Conservation (phyloP, 495 filamentous ascomycete genomes). For the Rusavskia elegans region DNA sequence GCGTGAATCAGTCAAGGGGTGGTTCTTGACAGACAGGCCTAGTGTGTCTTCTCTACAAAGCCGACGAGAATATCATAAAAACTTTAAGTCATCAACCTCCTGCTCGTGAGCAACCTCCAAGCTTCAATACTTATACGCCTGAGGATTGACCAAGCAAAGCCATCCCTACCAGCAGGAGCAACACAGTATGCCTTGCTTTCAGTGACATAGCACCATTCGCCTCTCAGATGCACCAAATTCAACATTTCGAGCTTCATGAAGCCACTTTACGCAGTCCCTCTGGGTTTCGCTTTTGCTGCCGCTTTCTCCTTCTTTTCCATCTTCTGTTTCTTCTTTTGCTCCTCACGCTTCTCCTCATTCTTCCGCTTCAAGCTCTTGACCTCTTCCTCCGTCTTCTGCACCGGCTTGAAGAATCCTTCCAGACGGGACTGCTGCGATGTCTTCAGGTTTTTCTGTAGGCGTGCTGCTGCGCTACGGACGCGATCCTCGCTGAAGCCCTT, state of each 20-base stretch:
- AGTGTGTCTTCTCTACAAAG: too few species aligned
- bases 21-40: too few species aligned
- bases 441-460: conserved; percentile 78
- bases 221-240: neutral
- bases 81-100: too few species aligned
- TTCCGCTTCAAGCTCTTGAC: conserved; percentile 77
- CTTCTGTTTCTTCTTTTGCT: conserved; percentile 89
- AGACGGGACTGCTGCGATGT: conserved; percentile 73
- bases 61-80: too few species aligned
- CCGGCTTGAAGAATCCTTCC: conserved; percentile 95
- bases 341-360: conserved; percentile 73
- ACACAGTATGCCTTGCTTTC: neutral
- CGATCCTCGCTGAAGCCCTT: conserved; percentile 96
- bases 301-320: conserved; percentile 76
- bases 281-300: conserved; percentile 73
- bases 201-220: neutral
- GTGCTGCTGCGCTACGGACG: conserved; percentile 57
- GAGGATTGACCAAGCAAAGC: neutral
- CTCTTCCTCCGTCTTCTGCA: conserved; percentile 77
- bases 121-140: too few species aligned
- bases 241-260: neutral
- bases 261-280: conserved; percentile 37
- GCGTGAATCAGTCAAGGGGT: too few species aligned
- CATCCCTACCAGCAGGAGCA: neutral
- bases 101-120: too few species aligned